Percentiles rank a stretch among this genome's conserved stretches.
Conservation (phyloP, 163 green algal species). For the Chlamydomonas reinhardtii region DNA sequence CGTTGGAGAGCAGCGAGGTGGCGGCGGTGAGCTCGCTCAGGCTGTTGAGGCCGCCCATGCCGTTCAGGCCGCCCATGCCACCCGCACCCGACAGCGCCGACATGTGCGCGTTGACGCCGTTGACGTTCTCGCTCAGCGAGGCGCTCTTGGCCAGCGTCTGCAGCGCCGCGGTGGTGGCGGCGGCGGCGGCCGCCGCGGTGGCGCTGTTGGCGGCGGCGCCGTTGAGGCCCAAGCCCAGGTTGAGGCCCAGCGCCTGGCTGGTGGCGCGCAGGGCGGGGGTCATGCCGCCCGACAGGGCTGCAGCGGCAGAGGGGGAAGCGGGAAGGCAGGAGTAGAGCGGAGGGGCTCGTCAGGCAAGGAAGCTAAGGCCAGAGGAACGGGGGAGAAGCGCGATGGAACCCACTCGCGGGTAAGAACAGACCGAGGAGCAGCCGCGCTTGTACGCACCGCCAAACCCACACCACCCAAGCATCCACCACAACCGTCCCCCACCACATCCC, state of each 20-base stretch:
- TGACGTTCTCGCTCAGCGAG: conserved; percentile 43
- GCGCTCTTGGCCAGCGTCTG: conserved; percentile 56
- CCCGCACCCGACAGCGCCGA: conserved; percentile 3
- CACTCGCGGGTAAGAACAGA: too few species aligned
- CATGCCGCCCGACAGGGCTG: conserved; percentile 25
- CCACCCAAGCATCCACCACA: too few species aligned
- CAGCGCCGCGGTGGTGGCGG: conserved; percentile 55
- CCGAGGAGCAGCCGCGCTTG: too few species aligned
- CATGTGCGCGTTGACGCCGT: conserved; percentile 50
- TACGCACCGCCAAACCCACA: too few species aligned
- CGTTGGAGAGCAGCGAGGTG: conserved; percentile 47
- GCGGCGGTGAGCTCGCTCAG: conserved; percentile 10
- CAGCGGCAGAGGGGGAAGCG: too few species aligned
- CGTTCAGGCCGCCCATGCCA: conserved; percentile 28
- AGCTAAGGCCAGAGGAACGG: too few species aligned
- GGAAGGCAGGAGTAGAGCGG: too few species aligned
- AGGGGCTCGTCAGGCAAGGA: too few species aligned
- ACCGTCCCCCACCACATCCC: too few species aligned
- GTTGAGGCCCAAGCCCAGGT: conserved; percentile 53
- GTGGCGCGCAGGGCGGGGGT: conserved; percentile 48
- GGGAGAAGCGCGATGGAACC: too few species aligned
- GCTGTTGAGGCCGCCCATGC: conserved; percentile 20
- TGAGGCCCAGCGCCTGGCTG: conserved; percentile 48
- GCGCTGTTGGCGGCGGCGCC: conserved; percentile 4
- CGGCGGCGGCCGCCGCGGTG: conserved; percentile 43